Conservation (phyloP, 371 early-diverging fungal species). For the Apophysomyces variabilis region DNA sequence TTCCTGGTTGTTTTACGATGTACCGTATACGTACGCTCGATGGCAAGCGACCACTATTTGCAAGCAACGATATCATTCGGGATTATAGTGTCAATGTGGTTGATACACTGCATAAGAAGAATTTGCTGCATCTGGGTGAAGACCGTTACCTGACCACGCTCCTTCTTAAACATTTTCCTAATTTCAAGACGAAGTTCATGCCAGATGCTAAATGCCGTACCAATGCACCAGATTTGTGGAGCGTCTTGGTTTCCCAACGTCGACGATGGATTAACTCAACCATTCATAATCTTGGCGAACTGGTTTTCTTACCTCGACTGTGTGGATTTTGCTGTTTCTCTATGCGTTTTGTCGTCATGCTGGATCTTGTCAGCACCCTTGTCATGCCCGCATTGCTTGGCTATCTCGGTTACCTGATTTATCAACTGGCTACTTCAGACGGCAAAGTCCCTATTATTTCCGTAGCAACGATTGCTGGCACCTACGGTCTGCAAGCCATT, state of each 20-base stretch:
- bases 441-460: constrained; percentile 55
- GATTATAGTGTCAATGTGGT: constrained; percentile 95
- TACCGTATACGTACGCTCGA: constrained; percentile 86
- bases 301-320: constrained; percentile 83
- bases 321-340: constrained; percentile 99
- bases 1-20: constrained; percentile 98
- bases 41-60: constrained; percentile 85
- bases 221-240: constrained; percentile 94
- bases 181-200: constrained; percentile 94
- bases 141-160: constrained; percentile 97
- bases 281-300: constrained; percentile 93
- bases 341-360: constrained; percentile 97
- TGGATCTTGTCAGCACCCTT: constrained; percentile 93
- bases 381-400: constrained; percentile 92
- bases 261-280: constrained; percentile 99
- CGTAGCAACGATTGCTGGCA: constrained; percentile 72
- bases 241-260: constrained; percentile 94
- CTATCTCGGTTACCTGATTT: constrained; percentile 81
- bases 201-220: constrained; percentile 96
- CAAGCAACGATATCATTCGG: constrained; percentile 84
- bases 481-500: constrained; percentile 85
- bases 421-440: constrained; percentile 49
- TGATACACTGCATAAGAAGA: constrained; percentile 98
- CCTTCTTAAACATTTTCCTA: constrained; percentile 98
- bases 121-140: constrained; percentile 83